Evolutionary conservation across 345 rosid genomes (phyloP), one percentile per base, ranked within the genome.

Genomic region (Draba incana): DNA sequence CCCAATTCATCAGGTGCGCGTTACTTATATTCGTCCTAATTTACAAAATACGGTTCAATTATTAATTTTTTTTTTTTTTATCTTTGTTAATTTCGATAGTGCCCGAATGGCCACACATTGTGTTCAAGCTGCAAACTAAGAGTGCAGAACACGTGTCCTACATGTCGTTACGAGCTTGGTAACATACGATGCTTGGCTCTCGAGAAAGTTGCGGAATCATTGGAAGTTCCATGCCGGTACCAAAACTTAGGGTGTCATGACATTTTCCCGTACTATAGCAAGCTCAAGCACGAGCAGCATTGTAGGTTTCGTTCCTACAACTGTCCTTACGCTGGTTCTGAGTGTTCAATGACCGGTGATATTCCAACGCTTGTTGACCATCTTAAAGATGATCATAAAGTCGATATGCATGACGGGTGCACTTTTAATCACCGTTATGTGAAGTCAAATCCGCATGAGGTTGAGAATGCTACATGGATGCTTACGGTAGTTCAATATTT

Each of bases 401-500:
- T 92, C 60, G 97, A 92, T 72, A 85, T 88, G 97, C 97, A 90
- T 53, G 84, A 86, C 51, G 96, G 98, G 0, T 82, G 88, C 61
- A 84, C 90, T 14, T 92, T 90, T 81, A 90, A 88, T 75, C 96
- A 92, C 73, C 81, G 93, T 73, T 92, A 92, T 74, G 96, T 90
- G 13, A 90, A 92, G 68, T 79, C 97, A 56, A 84, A 86, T 78
- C 89, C 98, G 3, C 85, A 73, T 2, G 98, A 88, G 76, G 88
- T 90, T n/a, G 97, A 90, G 72, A 90, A 92, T 57, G 98, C 98
- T 57, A 92, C 96, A 42, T 90, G 98, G 94, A 92, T 88, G 98
- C 77, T 90, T 64, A 92, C 98, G 43, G 98, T 92, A 81, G 86
- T 82, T 64, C 48, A 46, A 42, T 20, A 20, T 20, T 20, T 20